Conservation (phyloP, 83 land plant species). For the Diphasiastrum complanatum region DNA sequence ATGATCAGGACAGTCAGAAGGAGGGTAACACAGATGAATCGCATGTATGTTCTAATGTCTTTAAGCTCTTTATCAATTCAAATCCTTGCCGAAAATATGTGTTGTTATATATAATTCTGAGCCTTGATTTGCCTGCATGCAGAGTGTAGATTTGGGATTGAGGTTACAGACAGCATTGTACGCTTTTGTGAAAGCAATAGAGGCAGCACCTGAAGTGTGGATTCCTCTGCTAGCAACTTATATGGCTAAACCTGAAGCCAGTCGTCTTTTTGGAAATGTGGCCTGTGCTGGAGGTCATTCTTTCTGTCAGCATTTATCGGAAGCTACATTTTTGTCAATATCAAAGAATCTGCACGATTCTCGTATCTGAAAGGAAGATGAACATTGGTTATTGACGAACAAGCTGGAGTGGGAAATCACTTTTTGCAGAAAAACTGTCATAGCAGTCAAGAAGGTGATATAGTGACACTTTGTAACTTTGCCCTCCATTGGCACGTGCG, state of each 20-base stretch:
- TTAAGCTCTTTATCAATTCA: not conserved
- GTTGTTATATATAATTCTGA: not conserved
- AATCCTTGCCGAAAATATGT: not conserved
- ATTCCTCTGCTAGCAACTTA: not conserved
- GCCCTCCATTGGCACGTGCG: no score
- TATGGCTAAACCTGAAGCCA: conserved; percentile 2
- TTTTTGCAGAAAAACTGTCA: no score
- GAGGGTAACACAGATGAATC: not conserved
- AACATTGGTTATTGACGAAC: no score
- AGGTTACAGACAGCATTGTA: not conserved
- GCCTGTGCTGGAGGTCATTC: no score
- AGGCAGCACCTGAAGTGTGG: conserved; percentile 11
- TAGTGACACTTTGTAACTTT: no score
- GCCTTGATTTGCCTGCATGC: not conserved
- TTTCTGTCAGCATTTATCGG: no score
- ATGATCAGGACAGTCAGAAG: not conserved
- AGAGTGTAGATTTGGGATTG: not conserved
- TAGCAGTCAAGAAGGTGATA: no score
- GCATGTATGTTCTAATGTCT: no score
- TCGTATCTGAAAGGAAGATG: no score
- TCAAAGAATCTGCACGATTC: no score
- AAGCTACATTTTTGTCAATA: no score
- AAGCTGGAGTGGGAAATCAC: no score
- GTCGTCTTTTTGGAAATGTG: not conserved
- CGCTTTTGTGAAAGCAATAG: not conserved